These are phyloP conservation scores for Penicillium sp. DNA, from an alignment of 2,329 filamentous ascomycete species.

Conservation along the genomic window DNA sequence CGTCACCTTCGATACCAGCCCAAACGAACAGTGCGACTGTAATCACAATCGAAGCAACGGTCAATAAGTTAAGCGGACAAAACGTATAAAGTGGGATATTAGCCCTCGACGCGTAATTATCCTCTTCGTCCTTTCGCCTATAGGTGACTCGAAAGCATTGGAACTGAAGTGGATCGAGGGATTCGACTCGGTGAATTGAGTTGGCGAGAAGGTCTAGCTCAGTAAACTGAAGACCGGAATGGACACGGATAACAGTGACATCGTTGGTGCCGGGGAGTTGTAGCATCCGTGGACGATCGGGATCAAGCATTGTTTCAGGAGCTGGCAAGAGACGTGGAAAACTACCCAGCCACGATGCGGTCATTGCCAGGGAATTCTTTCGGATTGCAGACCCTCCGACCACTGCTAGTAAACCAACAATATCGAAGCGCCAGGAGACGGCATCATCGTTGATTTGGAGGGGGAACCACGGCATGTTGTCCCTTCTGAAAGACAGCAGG, in stretches of 20 bases:
- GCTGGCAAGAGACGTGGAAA: conserved; percentile 63
- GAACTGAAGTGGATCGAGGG: conserved; percentile 10
- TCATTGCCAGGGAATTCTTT: conserved; percentile 60
- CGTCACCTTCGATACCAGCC: conserved; percentile 46
- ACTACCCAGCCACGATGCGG: conserved; percentile 57
- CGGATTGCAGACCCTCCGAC: conserved; percentile 62
- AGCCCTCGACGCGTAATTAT: neutral
- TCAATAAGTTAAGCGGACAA: conserved; percentile 58
- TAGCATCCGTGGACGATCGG: conserved; percentile 48
- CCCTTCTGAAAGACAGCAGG: no score
- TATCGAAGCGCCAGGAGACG: conserved; percentile 56
- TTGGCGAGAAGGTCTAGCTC: conserved; percentile 64
- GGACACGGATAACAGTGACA: conserved; percentile 56
- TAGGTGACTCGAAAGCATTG: conserved; percentile 6
- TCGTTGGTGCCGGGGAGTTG: conserved; percentile 59
- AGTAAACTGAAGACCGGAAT: conserved; percentile 56
- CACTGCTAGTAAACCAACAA: conserved; percentile 63
- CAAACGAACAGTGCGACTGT: conserved; percentile 21
- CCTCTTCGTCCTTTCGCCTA: neutral
- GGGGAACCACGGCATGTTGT: neutral
- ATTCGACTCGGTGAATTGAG: conserved; percentile 53
- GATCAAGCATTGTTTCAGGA: conserved; percentile 61
- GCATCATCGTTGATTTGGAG: neutral
- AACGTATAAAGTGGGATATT: conserved; percentile 37
- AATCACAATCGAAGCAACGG: conserved; percentile 52